Conservation (phyloP, 148 eudicot genomes). For the Nepenthes gracilis region DNA sequence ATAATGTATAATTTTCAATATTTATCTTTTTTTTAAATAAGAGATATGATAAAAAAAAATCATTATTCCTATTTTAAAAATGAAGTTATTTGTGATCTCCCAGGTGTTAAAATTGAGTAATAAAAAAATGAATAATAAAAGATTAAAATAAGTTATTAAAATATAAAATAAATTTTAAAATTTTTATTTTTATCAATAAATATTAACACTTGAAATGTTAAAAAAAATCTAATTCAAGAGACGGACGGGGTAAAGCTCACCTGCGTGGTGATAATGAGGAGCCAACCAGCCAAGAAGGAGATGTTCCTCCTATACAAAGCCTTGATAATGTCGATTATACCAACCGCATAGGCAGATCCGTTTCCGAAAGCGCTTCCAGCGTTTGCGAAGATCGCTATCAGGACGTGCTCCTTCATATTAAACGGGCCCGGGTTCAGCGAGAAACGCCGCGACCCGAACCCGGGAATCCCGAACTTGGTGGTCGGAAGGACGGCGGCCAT, state of each 20-base stretch:
- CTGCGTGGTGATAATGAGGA: conserved; percentile 91
- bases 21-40: no score
- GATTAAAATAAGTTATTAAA: no score
- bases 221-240: not conserved
- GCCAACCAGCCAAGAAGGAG: conserved; percentile 77
- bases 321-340: conserved; percentile 63
- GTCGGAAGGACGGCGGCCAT: conserved; percentile 46
- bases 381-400: conserved; percentile 76
- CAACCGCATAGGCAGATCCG: conserved; percentile 79
- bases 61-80: no score
- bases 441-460: conserved; percentile 41
- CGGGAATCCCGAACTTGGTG: conserved; percentile 47
- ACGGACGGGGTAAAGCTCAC: conserved; percentile 13
- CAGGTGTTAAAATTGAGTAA: no score
- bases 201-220: not conserved
- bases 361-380: conserved; percentile 82
- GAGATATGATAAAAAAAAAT: no score
- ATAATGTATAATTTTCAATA: no score
- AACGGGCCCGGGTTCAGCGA: conserved; percentile 88
- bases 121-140: no score
- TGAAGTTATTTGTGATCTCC: no score
- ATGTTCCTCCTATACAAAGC: conserved; percentile 65
- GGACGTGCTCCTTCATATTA: conserved; percentile 89
- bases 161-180: not conserved
- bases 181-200: no score